Evolutionary conservation across 2,329 filamentous ascomycete genomes (phyloP), one percentile per base, ranked within the genome.

Genomic region (Microcera coccophila): DNA sequence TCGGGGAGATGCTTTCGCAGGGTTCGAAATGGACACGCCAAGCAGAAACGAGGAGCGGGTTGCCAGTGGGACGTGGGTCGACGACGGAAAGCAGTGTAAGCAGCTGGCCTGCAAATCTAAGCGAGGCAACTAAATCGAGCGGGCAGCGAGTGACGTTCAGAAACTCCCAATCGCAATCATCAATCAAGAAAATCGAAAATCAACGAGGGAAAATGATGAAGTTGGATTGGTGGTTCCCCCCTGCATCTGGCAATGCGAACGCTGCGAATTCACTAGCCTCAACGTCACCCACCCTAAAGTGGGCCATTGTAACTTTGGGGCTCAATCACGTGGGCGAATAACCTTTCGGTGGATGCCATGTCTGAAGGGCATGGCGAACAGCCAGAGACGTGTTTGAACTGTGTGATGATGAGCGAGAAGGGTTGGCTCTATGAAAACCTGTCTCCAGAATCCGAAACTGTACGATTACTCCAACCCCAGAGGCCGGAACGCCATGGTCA

Each of bases 211-310:
- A 32, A n/a, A 14, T 10, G n/a, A 32, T n/a, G 15, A 17, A 32
- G 29, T 14, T 35, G 33, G 33, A 35, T 19, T 35, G 33, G 33
- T 18, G 9, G 16, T 35, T 20, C 7, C 33, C 33, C 33, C 33
- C 33, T 35, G 33, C 33, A 35, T 35, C 29, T 35, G 33, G 33
- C 15, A 35, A 10, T 32, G 29, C 29, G 29, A 5, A 32, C 15
- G 8, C 29, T 35, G 33, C 12, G 5, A 35, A 16, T 35, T 35
- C 16, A 17, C 29, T 32, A 35, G 33, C 33, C 20, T n/a, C 33
- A 32, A 35, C 16, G 18, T 35, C 33, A 11, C 9, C 17, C 12
- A 20, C 16, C n/a, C 20, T 9, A 35, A 35, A 35, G 18, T 35
- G 33, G 33, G 17, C 15, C 33, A 16, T 35, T 35, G 33, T 17